These are phyloP conservation scores for Quambalaria eucalypti DNA, from an alignment of 1,284 basidiomycete genomes.

Conservation along the genomic window DNA sequence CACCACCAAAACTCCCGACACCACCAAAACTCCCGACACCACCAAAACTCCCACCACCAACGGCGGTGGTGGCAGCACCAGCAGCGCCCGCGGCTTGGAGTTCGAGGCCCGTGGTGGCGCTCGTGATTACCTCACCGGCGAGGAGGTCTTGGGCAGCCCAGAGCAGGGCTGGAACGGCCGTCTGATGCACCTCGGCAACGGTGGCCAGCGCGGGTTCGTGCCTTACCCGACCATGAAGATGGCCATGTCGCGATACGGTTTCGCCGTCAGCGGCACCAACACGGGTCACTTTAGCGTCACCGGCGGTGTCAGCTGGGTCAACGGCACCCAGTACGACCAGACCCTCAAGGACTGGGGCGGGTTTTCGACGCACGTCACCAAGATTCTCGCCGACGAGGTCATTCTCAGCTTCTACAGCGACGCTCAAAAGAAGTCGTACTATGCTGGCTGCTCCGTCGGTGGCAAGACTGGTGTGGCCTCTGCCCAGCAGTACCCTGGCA, in stretches of 20 bases:
- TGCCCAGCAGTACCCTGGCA: slow-evolving; percentile 23
- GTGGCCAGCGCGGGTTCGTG: slow-evolving; percentile 12
- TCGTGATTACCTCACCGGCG: slow-evolving; percentile 8
- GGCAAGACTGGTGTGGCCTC: slow-evolving; percentile 35
- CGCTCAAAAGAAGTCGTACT: slow-evolving; percentile 4
- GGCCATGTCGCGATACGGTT: slow-evolving; percentile 8
- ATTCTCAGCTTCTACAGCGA: slow-evolving; percentile 10
- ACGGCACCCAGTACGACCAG: slow-evolving; percentile 11
- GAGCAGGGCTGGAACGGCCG: slow-evolving; percentile 15
- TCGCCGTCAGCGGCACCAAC: slow-evolving; percentile 14
- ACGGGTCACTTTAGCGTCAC: slow-evolving; percentile 9
- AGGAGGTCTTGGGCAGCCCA: slow-evolving; percentile 4
- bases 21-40: too few relatives aligned
- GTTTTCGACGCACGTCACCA: slow-evolving; percentile 10
- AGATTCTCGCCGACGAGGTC: slow-evolving; percentile 7
- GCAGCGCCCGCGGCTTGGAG: too few relatives aligned
- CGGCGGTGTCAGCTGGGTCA: slow-evolving; percentile 9
- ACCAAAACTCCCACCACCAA: too few relatives aligned
- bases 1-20: too few relatives aligned
- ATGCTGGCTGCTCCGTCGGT: slow-evolving; percentile 38
- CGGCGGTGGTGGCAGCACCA: too few relatives aligned
- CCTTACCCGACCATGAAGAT: slow-evolving; percentile 9
- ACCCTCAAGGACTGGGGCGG: slow-evolving; percentile 8
- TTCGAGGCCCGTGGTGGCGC: too few relatives aligned
- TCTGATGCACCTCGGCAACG: slow-evolving; percentile 12